Evolutionary conservation across 202 grass and related monocot genomes (phyloP), one percentile per base, ranked within the genome.

Genomic region (Zoysia matrella): DNA sequence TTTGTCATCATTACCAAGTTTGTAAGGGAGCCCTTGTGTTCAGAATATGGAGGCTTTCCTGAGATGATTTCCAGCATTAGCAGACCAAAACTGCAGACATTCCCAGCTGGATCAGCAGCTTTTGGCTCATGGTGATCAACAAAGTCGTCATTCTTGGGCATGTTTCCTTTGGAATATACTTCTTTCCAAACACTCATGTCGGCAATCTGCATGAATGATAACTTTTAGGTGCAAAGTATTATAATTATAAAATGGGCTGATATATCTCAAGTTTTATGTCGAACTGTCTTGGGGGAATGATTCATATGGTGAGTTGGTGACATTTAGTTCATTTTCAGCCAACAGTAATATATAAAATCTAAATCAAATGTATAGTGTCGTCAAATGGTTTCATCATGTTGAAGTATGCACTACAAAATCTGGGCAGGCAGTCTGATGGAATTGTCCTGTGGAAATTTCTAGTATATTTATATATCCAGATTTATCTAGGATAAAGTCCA

Each of bases 51-150:
- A 55, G 87, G 83, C 75, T 92, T 96, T 84, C 93, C 93, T 55
- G 96, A 99, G 65, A 99, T 90, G 56, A 96, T 96, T 88, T 99
- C 96, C 47, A 99, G 81, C 84, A 99, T 73, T 71, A 99, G 76
- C 54, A 90, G 54, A 87, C 96, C 96, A 73, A 99, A 99, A 84
- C 87, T 90, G 82, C 83, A 92, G 41, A 96, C 87, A 84, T 99
- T 99, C 57, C 83, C 91, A 80, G 89, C 86, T 87, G 87, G 83
- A 77, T 99, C 93, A 11, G 85, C 77, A 83, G 83, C 76, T 60
- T 85, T 58, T 18, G 75, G 75, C 42, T 91, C 89, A 67, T 78
- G 78, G 66, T 88, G 69, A 68, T 83, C 78, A 63, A 79, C 71
- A 58, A 47, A 46, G 8, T 93, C 76, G 6, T 86, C 93, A 65